Evolutionary conservation across 345 rosid species (phyloP).

Genomic region (Aquilaria sinensis): DNA sequence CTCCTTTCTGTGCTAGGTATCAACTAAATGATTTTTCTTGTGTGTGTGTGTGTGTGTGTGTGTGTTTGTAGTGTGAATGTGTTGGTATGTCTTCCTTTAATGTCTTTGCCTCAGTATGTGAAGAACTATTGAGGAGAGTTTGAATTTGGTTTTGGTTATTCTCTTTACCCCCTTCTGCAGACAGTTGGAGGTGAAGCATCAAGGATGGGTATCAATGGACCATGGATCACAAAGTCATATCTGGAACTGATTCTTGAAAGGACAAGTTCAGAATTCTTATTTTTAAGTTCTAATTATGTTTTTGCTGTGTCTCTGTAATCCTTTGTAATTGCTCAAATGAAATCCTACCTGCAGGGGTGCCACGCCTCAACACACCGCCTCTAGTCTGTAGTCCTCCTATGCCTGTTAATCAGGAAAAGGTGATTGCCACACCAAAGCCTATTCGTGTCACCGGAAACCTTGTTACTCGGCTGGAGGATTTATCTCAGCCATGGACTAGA

Average conservation of each 20-base stretch:
- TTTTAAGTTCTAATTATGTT: slow-evolving; percentile 4
- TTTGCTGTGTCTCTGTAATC: slow-evolving; percentile 10
- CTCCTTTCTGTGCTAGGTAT: too few species aligned
- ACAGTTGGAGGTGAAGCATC: slow-evolving; percentile 93
- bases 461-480: slow-evolving; percentile 79
- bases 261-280: slow-evolving; percentile 50
- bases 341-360: slow-evolving; percentile 66
- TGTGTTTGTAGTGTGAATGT: too few species aligned
- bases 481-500: slow-evolving; percentile 98
- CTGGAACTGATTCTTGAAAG: slow-evolving; percentile 92
- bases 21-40: too few species aligned
- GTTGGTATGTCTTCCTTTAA: neutral
- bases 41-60: too few species aligned
- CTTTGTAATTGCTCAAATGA: slow-evolving; percentile 20
- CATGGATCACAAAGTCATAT: slow-evolving; percentile 97
- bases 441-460: slow-evolving; percentile 76
- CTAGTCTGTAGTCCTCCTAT: slow-evolving; percentile 44
- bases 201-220: slow-evolving; percentile 68
- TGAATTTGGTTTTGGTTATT: slow-evolving; percentile 15
- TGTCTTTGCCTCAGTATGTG: neutral
- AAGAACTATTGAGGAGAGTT: slow-evolving; percentile 1
- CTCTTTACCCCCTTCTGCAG: slow-evolving; percentile 20
- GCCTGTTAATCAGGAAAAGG: slow-evolving; percentile 53
- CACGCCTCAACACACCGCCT: slow-evolving; percentile 94
- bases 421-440: slow-evolving; percentile 84